phyloP scores from a whole-genome alignment of 2,329 filamentous ascomycete genomes.

The Hymenoscyphus linearis region DNA sequence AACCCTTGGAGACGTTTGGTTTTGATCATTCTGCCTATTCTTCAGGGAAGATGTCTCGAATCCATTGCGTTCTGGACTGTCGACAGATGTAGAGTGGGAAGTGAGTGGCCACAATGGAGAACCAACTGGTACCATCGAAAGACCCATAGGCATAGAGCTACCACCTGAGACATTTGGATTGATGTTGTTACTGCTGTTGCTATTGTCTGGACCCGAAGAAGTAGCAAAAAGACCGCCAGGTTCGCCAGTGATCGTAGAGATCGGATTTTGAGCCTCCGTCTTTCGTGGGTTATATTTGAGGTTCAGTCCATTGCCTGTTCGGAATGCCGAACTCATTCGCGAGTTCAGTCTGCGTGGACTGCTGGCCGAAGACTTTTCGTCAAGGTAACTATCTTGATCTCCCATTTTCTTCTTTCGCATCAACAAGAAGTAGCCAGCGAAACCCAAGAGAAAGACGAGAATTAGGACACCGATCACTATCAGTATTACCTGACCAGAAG shows the following conservation, averaged over 20 bases:
- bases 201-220: not conserved
- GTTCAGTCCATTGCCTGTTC: constrained; percentile 14
- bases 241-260: not conserved
- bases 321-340: constrained; percentile 11
- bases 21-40: not conserved
- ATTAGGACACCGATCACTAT: constrained; percentile 12
- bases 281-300: constrained; percentile 18
- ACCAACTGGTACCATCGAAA: not conserved
- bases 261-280: constrained; percentile 5
- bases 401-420: constrained; percentile 10
- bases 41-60: not conserved
- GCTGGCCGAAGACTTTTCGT: constrained; percentile 10
- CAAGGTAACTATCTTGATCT: constrained; percentile 13
- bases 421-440: constrained; percentile 10
- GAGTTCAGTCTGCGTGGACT: constrained; percentile 12
- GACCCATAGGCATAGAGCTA: not conserved
- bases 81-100: not conserved
- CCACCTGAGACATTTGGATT: not conserved
- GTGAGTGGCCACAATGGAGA: not conserved
- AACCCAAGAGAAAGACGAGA: constrained; percentile 3
- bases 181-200: too few relatives aligned
- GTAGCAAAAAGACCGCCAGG: not conserved
- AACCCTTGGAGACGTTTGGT: not conserved
- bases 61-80: not conserved
- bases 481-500: constrained; percentile 9